Evolutionary conservation across 768 basidiomycete genomes (phyloP), one percentile per base, ranked within the genome.

Genomic region (Tulasnella sp.): DNA sequence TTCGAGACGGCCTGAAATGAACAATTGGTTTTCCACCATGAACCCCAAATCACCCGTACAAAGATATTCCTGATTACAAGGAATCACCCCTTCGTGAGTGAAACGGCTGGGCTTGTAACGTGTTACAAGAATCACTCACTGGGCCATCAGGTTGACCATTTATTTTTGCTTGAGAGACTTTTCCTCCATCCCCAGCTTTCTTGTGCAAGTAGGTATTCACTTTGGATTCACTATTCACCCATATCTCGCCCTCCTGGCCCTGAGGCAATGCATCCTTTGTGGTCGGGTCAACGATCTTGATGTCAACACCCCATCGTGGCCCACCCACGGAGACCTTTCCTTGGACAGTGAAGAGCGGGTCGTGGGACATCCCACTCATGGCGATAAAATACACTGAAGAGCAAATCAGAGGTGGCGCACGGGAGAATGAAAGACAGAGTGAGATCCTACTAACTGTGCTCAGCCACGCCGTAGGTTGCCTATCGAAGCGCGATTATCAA

Each of bases 201-300:
- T 11, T 1, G 11, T n/a, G 4, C 46, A 30, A 49, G 29, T 29
- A 59, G 17, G 45, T 46, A 4, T 11, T 12, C 0, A 45, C 44
- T 27, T 31, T 17, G 11, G 31, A 25, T 19, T 30, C 30, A 50
- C 57, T 46, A 34, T 50, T 46, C 15, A 50, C 29, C 57, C 57
- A 59, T 4, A 59, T 59, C 30, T 59, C 57, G 22, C 57, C 57
- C 8, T 59, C 44, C 44, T 22, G 27, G 1, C 57, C 57, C 11
- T 48, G 25, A 22, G 57, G 57, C 25, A 59, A 24, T 31, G 46
- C 46, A 12, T 59, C 49, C 22, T 24, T 29, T 9, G 57, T 49
- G n/a, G 27, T 31, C 2, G 57, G 44, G 19, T 59, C 57, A 2
- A 59, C 57, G 49, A 49, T 50, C 49, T 59, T 59, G 4, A 59